Evolutionary conservation across 169 alveolate genomes (phyloP).

Genomic region (Plasmodium yoelii): DNA sequence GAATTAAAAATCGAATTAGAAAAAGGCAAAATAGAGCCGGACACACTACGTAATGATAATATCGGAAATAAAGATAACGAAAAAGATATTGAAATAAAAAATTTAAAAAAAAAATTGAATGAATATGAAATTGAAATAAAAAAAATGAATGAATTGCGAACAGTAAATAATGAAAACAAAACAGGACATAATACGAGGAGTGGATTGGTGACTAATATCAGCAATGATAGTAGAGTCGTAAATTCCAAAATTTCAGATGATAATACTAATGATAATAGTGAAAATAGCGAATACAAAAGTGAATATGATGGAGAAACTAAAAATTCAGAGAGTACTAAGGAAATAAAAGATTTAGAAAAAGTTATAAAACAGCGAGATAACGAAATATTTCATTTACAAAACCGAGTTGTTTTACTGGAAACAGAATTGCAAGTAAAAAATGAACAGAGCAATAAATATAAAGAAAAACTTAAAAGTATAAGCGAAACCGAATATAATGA

Average conservation of each 20-base stretch:
- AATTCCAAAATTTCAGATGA: background rate
- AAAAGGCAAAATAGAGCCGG: background rate
- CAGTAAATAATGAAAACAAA: constrained; percentile 22
- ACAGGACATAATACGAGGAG: background rate
- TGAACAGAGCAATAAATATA: constrained; percentile 27
- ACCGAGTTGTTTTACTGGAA: constrained; percentile 47
- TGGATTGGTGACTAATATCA: background rate
- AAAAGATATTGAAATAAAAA: constrained; percentile 34
- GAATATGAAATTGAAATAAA: constrained; percentile 66
- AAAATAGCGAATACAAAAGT: background rate
- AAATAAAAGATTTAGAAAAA: constrained; percentile 18
- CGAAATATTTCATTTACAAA: constrained; percentile 61
- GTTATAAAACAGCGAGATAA: constrained; percentile 23
- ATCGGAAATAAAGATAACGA: background rate
- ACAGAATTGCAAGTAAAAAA: constrained; percentile 61
- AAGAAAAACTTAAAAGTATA: constrained; percentile 14
- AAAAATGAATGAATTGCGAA: constrained; percentile 46
- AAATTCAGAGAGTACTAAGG: constrained; percentile 11
- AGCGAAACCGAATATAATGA: background rate
- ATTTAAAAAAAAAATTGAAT: constrained; percentile 31
- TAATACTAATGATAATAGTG: background rate
- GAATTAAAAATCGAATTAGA: constrained; percentile 60
- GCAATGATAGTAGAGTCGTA: background rate
- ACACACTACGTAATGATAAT: background rate
- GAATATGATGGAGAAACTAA: constrained; percentile 19